Evolutionary conservation across 148 eudicot genomes (phyloP), one percentile per base, ranked within the genome.

Genomic region (Hydrangea macrophylla): DNA sequence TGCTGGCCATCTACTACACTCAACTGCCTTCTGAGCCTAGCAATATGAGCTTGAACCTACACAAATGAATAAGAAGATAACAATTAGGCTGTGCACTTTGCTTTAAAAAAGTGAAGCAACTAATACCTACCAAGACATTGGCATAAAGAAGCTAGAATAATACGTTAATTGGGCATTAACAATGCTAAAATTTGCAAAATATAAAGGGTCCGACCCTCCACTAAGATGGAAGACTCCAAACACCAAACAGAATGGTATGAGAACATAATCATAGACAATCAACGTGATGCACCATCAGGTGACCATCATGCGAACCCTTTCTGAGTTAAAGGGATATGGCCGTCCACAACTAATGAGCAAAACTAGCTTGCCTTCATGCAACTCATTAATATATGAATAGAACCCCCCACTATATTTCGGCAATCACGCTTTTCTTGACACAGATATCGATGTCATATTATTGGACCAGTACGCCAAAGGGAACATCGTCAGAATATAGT

Each of bases 21-120:
- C 80, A 89, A 62, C 76, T 85, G 90, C 81, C 92, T 83, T 73
- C 87, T 76, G 72, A 87, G 76, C 73, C 88, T 81, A 10, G 96
- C 92, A 78, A 83, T 80, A 69, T 87, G 96, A 60, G 85, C 74
- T 87, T 87, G 90, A 32, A 87, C 86, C 96, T 90, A 40, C 6
- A 59, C 50, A 60, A 32, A 9, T 13, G 27, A 67, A 45, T 55
- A 35, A 63, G 20, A 32, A 6, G 30, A 57, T 33, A 30, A 42
- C 32, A 25, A 51, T 36, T 55, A 24, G 18, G 58, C 45, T 18
- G 20, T 12, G 35, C 11, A 26, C 30, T 48, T n/a, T 22, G 9
- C 11, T n/a, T 17, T 27, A 37, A 25, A 56, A 17, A n/a, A 56
- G 17, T 25, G 36, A 26, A 58, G 44, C 56, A 42, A 58, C n/a